Evolutionary conservation across 495 filamentous ascomycete species (phyloP), one percentile per base, ranked within the genome.

Genomic region (Daldinia bambusicola): DNA sequence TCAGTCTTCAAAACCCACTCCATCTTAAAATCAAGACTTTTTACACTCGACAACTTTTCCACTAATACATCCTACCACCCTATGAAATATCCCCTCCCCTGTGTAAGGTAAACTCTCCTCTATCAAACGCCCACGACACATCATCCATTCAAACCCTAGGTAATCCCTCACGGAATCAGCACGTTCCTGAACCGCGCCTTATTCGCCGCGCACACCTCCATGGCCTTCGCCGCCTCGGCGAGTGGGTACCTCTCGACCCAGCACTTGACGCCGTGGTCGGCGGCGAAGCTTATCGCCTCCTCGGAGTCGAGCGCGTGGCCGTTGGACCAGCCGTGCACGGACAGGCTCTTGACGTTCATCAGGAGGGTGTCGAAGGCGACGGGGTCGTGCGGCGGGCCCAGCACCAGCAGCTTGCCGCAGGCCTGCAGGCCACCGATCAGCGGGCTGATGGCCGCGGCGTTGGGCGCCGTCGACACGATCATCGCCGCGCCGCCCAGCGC

Each of bases 301-400:
- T 92, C 90, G 5, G 79, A 80, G 74, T 93, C 90, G 1, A 84
- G 74, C 0, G 87, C 85, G 67, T 91, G 86, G 0, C 91, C 90
- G 45, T 79, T 82, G 0, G 89, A 88, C 86, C 88, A 92, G n/a
- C 86, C 84, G 37, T 84, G 80, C 0, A 93, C 81, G 6, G 84
- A 86, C 4, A 84, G 50, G 32, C 82, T 87, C 61, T 86, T 82
- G 0, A 55, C 13, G 10, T 90, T 78, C 78, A 91, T 60, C 8
- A 78, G 34, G 0, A 66, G 61, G 3, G 86, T 86, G 67, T 89
- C 79, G 67, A 90, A 77, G 41, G 80, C 77, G 26, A 89, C 76
- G 3, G 82, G 79, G 4, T 88, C 89, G 14, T 82, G 78, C 2
- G 79, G 79, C n/a, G 88, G 43, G 18, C 43, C 81, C 55, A 91